phyloP scores from a whole-genome alignment of 208 protist genomes.

The Novymonas esmeraldas region DNA sequence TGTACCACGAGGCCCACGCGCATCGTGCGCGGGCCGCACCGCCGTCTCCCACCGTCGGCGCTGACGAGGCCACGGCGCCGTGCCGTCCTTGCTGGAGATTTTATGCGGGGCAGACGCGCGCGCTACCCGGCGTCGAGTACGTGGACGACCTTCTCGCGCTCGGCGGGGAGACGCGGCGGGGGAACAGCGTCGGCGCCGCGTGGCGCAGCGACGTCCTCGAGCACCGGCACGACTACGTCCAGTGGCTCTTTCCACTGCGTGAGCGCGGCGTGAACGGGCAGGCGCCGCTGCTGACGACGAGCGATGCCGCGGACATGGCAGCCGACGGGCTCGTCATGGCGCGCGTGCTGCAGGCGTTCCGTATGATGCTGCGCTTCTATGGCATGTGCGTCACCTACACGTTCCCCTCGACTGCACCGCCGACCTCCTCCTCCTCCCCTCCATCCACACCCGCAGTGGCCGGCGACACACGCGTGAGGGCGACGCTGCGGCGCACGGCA shows the following conservation, averaged over 20 bases:
- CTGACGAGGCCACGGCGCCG: neutral
- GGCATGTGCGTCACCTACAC: slow-evolving; percentile 44
- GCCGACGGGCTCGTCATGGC: slow-evolving; percentile 43
- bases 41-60: neutral
- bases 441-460: too few relatives aligned
- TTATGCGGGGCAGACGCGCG: slow-evolving; percentile 11
- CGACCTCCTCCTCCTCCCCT: neutral
- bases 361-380: slow-evolving; percentile 85
- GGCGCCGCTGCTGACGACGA: slow-evolving; percentile 60
- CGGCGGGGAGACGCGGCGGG: slow-evolving; percentile 11
- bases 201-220: slow-evolving; percentile 51
- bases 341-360: slow-evolving; percentile 45
- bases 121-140: slow-evolving; percentile 27
- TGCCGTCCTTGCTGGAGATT: slow-evolving; percentile 14
- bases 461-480: slow-evolving; percentile 3
- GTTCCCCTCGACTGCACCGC: neutral
- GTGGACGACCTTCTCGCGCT: slow-evolving; percentile 52
- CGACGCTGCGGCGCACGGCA: slow-evolving; percentile 11
- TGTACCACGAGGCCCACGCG: slow-evolving; percentile 7
- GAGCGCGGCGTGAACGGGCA: slow-evolving; percentile 61
- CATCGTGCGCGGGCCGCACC: neutral
- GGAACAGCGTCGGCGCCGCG: neutral
- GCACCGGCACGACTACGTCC: slow-evolving; percentile 71
- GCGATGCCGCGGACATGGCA: slow-evolving; percentile 47
- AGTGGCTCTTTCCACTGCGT: slow-evolving; percentile 83